Evolutionary conservation across 768 basidiomycete species (phyloP), one percentile per base, ranked within the genome.

Genomic region (Tubosaeta brunneosetosa): DNA sequence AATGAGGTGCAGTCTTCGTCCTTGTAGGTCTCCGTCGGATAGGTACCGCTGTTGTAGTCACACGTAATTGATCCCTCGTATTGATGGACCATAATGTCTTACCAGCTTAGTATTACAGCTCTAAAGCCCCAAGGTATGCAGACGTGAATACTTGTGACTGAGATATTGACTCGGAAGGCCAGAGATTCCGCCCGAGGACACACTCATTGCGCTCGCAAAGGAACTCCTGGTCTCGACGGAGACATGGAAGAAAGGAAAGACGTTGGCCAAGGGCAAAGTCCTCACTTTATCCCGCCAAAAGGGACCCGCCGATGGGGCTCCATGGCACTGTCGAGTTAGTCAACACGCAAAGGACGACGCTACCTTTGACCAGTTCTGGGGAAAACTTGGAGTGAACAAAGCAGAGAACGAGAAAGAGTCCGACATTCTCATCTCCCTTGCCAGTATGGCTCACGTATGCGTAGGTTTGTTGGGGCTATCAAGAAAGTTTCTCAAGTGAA

Each of bases 321-420:
- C 76, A 3, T 91, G 88, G 87, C 77, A 86, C 60, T 80, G 79
- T 63, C 79, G 88, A 22, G 65, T 82, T 52, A 88, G 86, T 61
- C 77, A 79, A 61, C 88, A 91, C 66, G 65, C 76, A 12, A 62
- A 75, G 6, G 73, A 80, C n/a, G 85, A 90, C 49, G 82, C 77
- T 9, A 82, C 83, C 1, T 90, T 91, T 64, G 84, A 87, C 56
- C 78, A 82, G 58, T 71, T 90, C 59, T 90, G 88, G 88, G 74
- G 73, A 36, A 84, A 80, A 59, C 66, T 90, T 13, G 85, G 83
- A 0, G 69, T 69, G 49, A 74, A 87, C 69, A 88, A 89, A 62
- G 78, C 84, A 16, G 66, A 75, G 41, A 81, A 88, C 50, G 88
- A 91, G 71, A 79, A 76, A 64, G 74, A 86, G 88, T 88, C 53